Conservation (phyloP, 345 rosid genomes). For the Jatropha curcas region DNA sequence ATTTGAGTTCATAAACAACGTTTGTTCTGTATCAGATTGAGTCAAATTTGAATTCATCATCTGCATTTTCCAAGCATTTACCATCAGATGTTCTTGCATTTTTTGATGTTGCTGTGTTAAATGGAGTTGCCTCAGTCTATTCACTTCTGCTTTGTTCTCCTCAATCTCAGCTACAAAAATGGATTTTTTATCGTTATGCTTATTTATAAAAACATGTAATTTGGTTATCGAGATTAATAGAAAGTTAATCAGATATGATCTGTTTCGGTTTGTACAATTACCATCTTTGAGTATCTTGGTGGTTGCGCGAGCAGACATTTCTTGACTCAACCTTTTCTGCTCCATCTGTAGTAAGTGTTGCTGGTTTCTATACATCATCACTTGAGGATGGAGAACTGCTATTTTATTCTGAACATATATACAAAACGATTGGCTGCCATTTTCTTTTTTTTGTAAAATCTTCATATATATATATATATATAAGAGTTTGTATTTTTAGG, state of each 20-base stretch:
- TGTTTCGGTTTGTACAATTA: neutral
- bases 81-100: neutral
- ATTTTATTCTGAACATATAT: no score
- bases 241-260: no score
- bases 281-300: constrained; percentile 13
- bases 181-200: no score
- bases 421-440: no score
- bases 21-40: neutral
- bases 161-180: constrained; percentile 27
- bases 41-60: neutral
- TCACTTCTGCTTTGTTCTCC: constrained; percentile 24
- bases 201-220: no score
- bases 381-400: constrained; percentile 26
- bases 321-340: constrained; percentile 1
- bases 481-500: no score
- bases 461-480: no score
- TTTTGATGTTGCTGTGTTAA: constrained; percentile 11
- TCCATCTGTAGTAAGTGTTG: constrained; percentile 20
- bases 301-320: constrained; percentile 4
- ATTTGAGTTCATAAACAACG: neutral
- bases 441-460: no score
- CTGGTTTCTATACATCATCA: constrained; percentile 9
- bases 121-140: constrained; percentile 23
- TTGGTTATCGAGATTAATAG: no score
- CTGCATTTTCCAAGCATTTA: neutral